phyloP scores from a whole-genome alignment of 495 filamentous ascomycete species.

The Podospora pseudocomata region DNA sequence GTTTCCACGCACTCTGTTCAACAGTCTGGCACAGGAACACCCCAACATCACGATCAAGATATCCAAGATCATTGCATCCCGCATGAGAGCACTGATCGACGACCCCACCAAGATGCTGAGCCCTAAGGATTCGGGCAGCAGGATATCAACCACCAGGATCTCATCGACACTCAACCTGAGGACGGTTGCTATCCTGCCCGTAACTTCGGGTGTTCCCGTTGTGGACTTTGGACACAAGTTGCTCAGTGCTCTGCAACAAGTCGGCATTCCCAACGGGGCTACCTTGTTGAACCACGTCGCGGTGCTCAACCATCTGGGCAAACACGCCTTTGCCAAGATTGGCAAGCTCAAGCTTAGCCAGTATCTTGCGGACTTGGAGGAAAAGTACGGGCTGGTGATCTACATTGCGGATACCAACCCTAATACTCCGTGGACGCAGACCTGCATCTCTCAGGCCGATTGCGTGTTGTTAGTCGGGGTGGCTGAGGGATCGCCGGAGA shows the following conservation, averaged over 20 bases:
- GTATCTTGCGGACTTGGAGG: constrained; percentile 93
- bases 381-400: constrained; percentile 91
- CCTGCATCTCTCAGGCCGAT: constrained; percentile 93
- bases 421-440: constrained; percentile 96
- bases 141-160: constrained; percentile 60
- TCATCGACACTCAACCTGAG: constrained; percentile 88
- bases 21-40: constrained; percentile 93
- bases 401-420: constrained; percentile 98
- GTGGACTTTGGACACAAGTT: constrained; percentile 92
- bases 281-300: constrained; percentile 90
- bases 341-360: constrained; percentile 94
- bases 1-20: constrained; percentile 93
- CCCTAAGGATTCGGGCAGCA: constrained; percentile 45
- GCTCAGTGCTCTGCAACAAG: constrained; percentile 79
- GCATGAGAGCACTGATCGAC: constrained; percentile 87
- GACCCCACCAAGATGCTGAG: constrained; percentile 52
- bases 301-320: constrained; percentile 88
- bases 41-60: constrained; percentile 98
- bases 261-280: constrained; percentile 83
- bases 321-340: constrained; percentile 96
- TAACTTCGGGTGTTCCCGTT: constrained; percentile 87
- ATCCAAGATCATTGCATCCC: constrained; percentile 93
- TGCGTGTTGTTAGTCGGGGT: constrained; percentile 90
- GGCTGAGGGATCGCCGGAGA: constrained; percentile 81
- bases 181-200: constrained; percentile 87